Evolutionary conservation across 192 early-diverging fungal species (phyloP).

Genomic region (Entomortierella parvispora): DNA sequence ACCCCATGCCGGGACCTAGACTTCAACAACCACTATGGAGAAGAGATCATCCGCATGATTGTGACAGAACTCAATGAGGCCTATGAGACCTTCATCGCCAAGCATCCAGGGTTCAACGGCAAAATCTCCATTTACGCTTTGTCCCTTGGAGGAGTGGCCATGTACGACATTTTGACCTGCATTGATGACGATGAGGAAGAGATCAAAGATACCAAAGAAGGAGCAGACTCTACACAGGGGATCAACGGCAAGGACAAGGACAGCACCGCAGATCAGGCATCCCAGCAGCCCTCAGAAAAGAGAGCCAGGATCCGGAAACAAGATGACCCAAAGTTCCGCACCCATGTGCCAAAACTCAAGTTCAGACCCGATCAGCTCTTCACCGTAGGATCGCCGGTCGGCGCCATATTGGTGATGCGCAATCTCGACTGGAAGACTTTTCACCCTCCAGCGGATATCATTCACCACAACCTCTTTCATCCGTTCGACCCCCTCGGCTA

Average conservation of each 20-base stretch:
- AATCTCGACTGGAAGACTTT: constrained; percentile 64
- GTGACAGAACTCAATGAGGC: constrained; percentile 66
- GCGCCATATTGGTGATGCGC: constrained; percentile 72
- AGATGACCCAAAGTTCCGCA: constrained; percentile 40
- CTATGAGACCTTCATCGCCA: constrained; percentile 62
- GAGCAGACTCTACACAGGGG: too few species aligned
- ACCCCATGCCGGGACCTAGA: constrained; percentile 19
- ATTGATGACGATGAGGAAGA: constrained; percentile 54
- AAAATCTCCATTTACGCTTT: constrained; percentile 69
- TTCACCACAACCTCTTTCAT: constrained; percentile 79
- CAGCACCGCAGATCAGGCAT: neutral
- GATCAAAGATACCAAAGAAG: too few species aligned
- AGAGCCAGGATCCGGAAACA: constrained; percentile 26
- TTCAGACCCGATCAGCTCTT: constrained; percentile 61
- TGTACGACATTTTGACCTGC: constrained; percentile 71
- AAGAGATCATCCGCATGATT: constrained; percentile 61
- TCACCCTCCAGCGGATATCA: constrained; percentile 59
- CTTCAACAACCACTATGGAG: constrained; percentile 61
- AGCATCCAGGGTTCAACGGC: constrained; percentile 71
- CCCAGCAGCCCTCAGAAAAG: neutral
- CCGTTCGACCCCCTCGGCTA: constrained; percentile 83
- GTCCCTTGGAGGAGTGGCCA: constrained; percentile 76
- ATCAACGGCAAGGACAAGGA: constrained; percentile 5
- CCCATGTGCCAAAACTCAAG: constrained; percentile 45
- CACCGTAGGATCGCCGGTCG: constrained; percentile 61